Conservation (phyloP, 2,329 filamentous ascomycete genomes). For the Colletotrichum coccodes region DNA sequence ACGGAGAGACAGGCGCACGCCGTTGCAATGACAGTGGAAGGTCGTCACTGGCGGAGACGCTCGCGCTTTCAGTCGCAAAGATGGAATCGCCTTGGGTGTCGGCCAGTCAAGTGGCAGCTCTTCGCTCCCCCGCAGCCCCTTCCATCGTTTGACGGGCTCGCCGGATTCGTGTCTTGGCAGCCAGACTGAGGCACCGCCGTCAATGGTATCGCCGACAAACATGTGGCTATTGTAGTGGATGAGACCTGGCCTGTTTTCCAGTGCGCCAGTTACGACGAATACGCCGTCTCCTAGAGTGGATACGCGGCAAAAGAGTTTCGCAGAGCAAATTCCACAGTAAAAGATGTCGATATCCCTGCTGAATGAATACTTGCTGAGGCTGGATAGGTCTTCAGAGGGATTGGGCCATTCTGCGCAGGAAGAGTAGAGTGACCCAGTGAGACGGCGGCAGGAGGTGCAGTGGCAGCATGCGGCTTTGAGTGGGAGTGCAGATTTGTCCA, state of each 20-base stretch:
- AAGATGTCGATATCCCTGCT: slow-evolving; percentile 43
- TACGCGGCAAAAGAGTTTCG: slow-evolving; percentile 52
- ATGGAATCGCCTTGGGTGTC: slow-evolving; percentile 8
- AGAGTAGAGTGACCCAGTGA: slow-evolving; percentile 54
- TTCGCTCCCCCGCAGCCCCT: slow-evolving; percentile 32
- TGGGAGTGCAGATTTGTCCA: slow-evolving; percentile 49
- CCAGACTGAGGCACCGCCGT: slow-evolving; percentile 62
- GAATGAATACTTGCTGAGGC: slow-evolving; percentile 50
- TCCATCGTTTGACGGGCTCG: slow-evolving; percentile 39
- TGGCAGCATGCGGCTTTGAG: slow-evolving; percentile 56
- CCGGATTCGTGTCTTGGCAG: slow-evolving; percentile 45
- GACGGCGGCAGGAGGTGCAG: slow-evolving; percentile 60
- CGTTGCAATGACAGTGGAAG: slow-evolving; percentile 57
- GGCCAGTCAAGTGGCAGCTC: slow-evolving; percentile 46
- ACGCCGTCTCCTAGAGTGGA: slow-evolving; percentile 24
- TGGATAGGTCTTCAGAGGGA: slow-evolving; percentile 37
- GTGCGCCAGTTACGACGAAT: slow-evolving; percentile 49
- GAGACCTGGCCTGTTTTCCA: slow-evolving; percentile 45
- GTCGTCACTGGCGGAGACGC: slow-evolving; percentile 40
- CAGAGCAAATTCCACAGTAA: slow-evolving; percentile 56
- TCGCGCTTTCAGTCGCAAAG: slow-evolving; percentile 4
- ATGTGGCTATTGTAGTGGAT: slow-evolving; percentile 49
- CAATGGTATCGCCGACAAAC: slow-evolving; percentile 59
- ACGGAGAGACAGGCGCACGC: slow-evolving; percentile 53
- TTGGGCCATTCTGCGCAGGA: slow-evolving; percentile 49